Conservation (phyloP, 2,329 filamentous ascomycete species). For the Cladosporium sp. region DNA sequence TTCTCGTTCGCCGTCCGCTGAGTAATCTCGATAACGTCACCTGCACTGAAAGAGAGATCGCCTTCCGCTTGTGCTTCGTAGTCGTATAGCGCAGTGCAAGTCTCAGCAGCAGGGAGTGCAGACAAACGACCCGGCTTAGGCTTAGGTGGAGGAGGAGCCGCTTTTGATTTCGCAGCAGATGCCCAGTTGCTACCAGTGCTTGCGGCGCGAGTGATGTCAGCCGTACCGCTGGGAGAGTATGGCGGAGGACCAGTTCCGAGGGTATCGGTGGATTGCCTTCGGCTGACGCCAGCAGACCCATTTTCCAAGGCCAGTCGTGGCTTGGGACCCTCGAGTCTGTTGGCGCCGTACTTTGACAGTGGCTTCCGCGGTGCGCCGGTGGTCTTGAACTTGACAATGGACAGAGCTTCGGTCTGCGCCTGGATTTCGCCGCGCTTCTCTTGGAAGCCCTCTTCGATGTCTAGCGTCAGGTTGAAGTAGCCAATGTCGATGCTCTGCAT, state of each 20-base stretch:
- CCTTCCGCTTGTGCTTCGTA: conserved; percentile 94
- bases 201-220: conserved; percentile 29
- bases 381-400: conserved; percentile 87
- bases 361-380: conserved; percentile 61
- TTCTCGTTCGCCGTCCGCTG: conserved; percentile 74
- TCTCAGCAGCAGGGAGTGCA: conserved; percentile 59
- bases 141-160: conserved; percentile 48
- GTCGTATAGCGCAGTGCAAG: conserved; percentile 87
- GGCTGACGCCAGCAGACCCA: conserved; percentile 23
- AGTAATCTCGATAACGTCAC: conserved; percentile 86
- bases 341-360: conserved; percentile 46
- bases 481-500: conserved; percentile 98
- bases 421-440: conserved; percentile 85
- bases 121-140: conserved; percentile 67
- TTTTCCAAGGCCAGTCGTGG: conserved; percentile 31
- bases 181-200: conserved; percentile 37
- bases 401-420: conserved; percentile 75
- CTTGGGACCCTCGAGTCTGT: conserved; percentile 12
- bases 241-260: conserved; percentile 24
- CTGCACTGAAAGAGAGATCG: conserved; percentile 83
- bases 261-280: conserved; percentile 23
- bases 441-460: conserved; percentile 87
- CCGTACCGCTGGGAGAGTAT: conserved; percentile 19
- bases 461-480: conserved; percentile 89
- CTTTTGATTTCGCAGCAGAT: conserved; percentile 45